phyloP scores from a whole-genome alignment of 2,329 filamentous ascomycete genomes.

The Akanthomyces muscarius region DNA sequence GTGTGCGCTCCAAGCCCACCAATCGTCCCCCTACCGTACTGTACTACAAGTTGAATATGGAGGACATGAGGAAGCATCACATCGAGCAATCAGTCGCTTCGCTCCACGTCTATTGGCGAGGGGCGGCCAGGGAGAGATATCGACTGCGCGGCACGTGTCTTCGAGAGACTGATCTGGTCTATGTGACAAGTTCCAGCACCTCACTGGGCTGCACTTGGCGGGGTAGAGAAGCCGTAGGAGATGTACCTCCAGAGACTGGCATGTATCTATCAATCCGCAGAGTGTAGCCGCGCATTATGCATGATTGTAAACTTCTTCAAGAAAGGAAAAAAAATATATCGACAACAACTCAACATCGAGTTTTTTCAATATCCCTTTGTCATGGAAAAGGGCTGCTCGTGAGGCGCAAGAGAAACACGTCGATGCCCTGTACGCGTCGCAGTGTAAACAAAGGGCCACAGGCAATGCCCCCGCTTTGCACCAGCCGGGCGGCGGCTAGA shows the following conservation, averaged over 20 bases:
- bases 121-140: not conserved
- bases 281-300: too few species aligned
- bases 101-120: not conserved
- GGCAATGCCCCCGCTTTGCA: not conserved
- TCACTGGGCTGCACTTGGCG: not conserved
- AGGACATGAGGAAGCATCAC: too few species aligned
- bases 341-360: too few species aligned
- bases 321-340: too few species aligned
- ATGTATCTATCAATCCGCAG: not conserved
- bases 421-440: not conserved
- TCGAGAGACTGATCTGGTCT: not conserved
- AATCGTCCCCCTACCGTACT: too few species aligned
- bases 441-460: constrained; percentile 3
- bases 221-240: not conserved
- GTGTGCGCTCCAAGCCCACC: too few species aligned
- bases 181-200: not conserved
- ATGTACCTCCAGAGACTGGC: not conserved
- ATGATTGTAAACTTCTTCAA: too few species aligned
- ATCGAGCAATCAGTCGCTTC: too few species aligned
- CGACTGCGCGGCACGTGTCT: not conserved
- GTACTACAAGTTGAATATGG: too few species aligned
- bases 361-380: not conserved
- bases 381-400: not conserved
- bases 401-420: constrained; percentile 1
- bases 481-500: too few species aligned